A percentile compares a stretch with the other conserved stretches of the same genome.
Conservation (phyloP, 192 early-diverging fungal species). For the Coemansia sp. region DNA sequence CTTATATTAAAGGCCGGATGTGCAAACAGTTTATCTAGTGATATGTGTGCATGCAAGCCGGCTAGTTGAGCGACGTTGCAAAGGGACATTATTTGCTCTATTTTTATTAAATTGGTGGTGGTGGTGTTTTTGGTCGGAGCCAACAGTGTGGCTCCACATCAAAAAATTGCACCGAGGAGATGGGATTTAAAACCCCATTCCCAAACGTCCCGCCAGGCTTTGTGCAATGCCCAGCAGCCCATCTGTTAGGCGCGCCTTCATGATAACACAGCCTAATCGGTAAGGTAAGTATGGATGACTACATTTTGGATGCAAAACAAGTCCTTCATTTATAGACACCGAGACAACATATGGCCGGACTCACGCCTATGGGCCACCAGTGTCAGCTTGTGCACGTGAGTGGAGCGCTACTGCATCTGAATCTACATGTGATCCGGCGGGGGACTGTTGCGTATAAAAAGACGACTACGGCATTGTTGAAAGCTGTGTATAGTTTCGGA, state of each 20-base stretch:
- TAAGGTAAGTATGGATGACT: slow-evolving; percentile 40
- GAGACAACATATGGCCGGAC: neutral
- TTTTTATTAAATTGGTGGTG: neutral
- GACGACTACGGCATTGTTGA: no score
- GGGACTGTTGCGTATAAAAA: no score
- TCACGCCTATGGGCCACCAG: neutral
- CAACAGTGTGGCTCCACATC: slow-evolving; percentile 39
- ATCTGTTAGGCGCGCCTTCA: slow-evolving; percentile 22
- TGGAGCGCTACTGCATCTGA: neutral
- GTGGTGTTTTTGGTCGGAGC: slow-evolving; percentile 29
- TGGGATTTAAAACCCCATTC: slow-evolving; percentile 36
- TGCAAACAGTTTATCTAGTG: no score
- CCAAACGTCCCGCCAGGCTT: slow-evolving; percentile 35
- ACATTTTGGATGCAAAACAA: slow-evolving; percentile 5
- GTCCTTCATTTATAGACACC: slow-evolving; percentile 12
- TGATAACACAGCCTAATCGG: slow-evolving; percentile 26
- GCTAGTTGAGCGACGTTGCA: no score
- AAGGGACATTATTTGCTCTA: no score
- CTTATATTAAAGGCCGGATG: no score
- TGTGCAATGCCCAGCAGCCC: slow-evolving; percentile 44
- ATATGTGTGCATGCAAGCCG: no score
- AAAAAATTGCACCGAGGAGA: slow-evolving; percentile 43
- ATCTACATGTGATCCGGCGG: neutral
- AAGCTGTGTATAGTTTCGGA: no score
- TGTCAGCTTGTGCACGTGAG: neutral